A percentile compares a stretch with the other conserved stretches of the same genome.
Conservation (phyloP, 306 rosid genomes). For the Rosa lucieae region DNA sequence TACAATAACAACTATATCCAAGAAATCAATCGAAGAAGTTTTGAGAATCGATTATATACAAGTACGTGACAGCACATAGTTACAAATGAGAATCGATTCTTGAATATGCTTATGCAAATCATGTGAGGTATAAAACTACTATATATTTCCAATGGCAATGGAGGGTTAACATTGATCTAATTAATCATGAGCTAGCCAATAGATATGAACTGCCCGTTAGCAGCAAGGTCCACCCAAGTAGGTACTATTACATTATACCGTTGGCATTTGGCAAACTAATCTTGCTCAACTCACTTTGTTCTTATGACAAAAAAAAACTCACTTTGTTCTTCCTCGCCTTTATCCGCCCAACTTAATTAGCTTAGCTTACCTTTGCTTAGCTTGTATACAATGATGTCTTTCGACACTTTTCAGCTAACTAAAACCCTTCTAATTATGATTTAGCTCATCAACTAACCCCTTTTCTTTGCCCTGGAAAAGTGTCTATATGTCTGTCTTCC, state of each 20-base stretch:
- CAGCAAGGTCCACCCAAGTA: not conserved
- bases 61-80: constrained; percentile 1
- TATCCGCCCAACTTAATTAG: constrained; percentile 1
- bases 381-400: not conserved
- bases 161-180: too few relatives aligned
- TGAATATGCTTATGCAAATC: constrained; percentile 1
- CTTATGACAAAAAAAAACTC: not conserved
- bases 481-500: not conserved
- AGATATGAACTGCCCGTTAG: not conserved
- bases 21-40: not conserved
- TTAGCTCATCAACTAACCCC: not conserved
- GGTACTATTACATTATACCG: not conserved
- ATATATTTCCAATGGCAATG: constrained; percentile 10
- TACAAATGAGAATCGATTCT: constrained; percentile 1
- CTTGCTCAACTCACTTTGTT: not conserved
- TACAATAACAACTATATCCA: not conserved
- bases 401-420: not conserved
- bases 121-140: not conserved
- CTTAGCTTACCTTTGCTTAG: not conserved
- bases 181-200: not conserved
- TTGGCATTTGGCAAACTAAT: not conserved
- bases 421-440: not conserved
- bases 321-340: not conserved
- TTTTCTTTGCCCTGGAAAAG: not conserved
- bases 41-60: not conserved